Evolutionary conservation across 257 asterid species (phyloP).

Genomic region (Solanum medicagineum): DNA sequence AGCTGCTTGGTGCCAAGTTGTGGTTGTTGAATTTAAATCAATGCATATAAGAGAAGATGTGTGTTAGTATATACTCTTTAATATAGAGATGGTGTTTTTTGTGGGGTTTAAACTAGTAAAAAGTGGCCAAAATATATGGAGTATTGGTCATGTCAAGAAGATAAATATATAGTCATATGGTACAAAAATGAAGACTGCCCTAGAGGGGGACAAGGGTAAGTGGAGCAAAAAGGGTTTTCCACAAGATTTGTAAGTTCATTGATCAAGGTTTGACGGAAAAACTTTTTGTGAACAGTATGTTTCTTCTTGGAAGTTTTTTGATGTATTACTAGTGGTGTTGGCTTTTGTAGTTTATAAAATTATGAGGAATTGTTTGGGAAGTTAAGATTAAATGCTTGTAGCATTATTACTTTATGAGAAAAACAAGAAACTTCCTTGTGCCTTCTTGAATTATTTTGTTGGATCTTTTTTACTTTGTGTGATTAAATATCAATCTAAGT

Average conservation of each 20-base stretch:
- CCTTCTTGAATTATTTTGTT: not conserved
- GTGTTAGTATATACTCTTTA: not conserved
- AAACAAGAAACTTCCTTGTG: not conserved
- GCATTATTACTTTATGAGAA: not conserved
- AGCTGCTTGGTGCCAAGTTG: slow-evolving; percentile 45
- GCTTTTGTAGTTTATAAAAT: not conserved
- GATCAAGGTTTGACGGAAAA: too few species aligned
- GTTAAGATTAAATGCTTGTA: not conserved
- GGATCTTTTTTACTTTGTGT: not conserved
- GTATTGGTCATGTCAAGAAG: not conserved
- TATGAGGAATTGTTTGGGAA: not conserved
- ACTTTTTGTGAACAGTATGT: not conserved
- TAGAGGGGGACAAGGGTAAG: too few species aligned
- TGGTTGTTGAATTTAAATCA: slow-evolving; percentile 2
- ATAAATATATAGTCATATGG: not conserved
- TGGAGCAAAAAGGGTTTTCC: too few species aligned
- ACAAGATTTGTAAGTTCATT: too few species aligned
- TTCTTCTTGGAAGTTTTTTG: not conserved
- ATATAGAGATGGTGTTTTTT: not conserved
- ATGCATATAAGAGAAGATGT: not conserved
- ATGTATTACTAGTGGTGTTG: not conserved
- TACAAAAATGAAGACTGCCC: not conserved
- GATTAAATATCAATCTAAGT: not conserved
- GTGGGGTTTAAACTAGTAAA: not conserved
- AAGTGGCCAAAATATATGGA: not conserved